Evolutionary conservation across 352 stramenopile genomes (phyloP), one percentile per base, ranked within the genome.

Genomic region (Phytophthora sojae): DNA sequence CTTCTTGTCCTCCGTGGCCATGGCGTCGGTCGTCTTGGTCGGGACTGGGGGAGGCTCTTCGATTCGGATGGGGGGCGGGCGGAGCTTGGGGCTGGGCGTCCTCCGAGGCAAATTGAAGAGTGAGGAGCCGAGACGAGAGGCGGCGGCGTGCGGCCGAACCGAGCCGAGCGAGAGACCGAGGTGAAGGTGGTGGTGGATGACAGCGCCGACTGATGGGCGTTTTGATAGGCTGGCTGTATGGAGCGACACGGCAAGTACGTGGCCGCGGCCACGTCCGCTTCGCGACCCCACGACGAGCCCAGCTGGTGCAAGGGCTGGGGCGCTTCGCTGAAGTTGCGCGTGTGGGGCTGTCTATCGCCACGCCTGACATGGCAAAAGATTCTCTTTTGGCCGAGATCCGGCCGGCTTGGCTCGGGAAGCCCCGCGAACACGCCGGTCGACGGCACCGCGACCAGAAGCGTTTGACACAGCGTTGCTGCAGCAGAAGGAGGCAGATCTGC

Each of bases 41-140:
- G 8, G 25, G 35, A 42, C 29, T 57, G 61, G 51, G 17, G 6
- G 14, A 17, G 29, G 61, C 61, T 75, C 67, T 71, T 67, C 56
- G 55, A 75, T 75, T 75, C 54, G 65, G 61, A 69, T 57, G 29
- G 55, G 23, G 49, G 25, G 32, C 15, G 58, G n/a, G 59, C 44
- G 54, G 29, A 44, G 25, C 47, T 51, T 42, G 19, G 35, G 15
- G 49, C 65, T 67, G 61, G 52, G 52, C 52, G 68, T 60, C 53
- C 57, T 54, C 30, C 47, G 63, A 68, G 62, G 69, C 69, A 76
- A 76, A 72, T 76, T 72, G 69, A 72, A 76, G 62, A 76, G 69
- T 76, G 69, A 72, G 11, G 6, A 17, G 15, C n/a, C 15, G 11
- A 21, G 42, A n/a, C 17, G 35, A 42, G 35, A 42, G 35, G 42